Evolutionary conservation across 306 rosid species (phyloP).

Genomic region (Prosopis cineraria): DNA sequence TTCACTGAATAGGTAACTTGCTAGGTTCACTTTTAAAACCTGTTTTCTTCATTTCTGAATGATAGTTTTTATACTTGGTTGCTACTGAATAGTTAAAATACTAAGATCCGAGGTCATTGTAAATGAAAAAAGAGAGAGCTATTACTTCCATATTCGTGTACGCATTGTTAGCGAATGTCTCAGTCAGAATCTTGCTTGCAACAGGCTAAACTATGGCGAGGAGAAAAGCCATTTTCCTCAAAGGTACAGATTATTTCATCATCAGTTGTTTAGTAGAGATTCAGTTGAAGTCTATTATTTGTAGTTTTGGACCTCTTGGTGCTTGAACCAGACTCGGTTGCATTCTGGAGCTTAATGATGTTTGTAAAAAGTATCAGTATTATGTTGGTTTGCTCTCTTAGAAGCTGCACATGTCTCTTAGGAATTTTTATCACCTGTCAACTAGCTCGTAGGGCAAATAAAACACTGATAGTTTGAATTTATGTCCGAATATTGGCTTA

Average conservation of each 20-base stretch:
- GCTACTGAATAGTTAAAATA: not conserved
- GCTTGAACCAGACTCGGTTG: constrained; percentile 38
- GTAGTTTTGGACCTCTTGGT: constrained; percentile 32
- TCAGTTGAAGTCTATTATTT: constrained; percentile 24
- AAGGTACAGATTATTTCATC: constrained; percentile 46
- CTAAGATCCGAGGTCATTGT: not conserved
- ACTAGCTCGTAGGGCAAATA: constrained; percentile 26
- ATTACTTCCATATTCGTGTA: constrained; percentile 17
- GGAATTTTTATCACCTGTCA: constrained; percentile 29
- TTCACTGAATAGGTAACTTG: constrained; percentile 59
- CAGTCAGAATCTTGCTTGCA: constrained; percentile 33
- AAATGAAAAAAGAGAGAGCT: constrained; percentile 2
- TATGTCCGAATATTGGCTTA: constrained; percentile 22
- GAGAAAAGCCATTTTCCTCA: constrained; percentile 27
- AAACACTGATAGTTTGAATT: constrained; percentile 16
- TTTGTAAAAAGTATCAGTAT: constrained; percentile 25
- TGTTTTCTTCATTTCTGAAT: constrained; percentile 33
- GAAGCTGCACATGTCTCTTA: constrained; percentile 36
- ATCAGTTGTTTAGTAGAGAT: constrained; percentile 35
- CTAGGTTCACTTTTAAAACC: not conserved
- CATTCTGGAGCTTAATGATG: constrained; percentile 37
- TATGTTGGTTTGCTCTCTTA: constrained; percentile 28
- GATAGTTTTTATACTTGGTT: constrained; percentile 2
- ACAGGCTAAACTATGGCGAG: constrained; percentile 44
- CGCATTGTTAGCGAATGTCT: constrained; percentile 32